Conservation (phyloP, 2,329 filamentous ascomycete genomes). For the Aspergillus sp. region DNA sequence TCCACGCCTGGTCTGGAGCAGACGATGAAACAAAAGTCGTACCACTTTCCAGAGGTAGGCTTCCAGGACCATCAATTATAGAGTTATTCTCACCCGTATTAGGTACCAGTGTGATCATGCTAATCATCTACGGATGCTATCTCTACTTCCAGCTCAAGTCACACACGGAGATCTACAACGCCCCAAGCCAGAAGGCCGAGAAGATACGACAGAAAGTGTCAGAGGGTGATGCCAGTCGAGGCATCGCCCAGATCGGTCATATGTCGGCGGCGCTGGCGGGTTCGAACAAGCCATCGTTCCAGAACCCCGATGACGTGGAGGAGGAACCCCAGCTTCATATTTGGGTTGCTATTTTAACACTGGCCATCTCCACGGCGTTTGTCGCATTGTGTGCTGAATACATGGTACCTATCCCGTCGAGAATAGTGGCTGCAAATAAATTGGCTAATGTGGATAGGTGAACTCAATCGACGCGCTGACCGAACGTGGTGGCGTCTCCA, state of each 20-base stretch:
- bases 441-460: constrained; percentile 31
- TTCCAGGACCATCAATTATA: not conserved
- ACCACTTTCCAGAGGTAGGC: constrained; percentile 34
- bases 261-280: constrained; percentile 53
- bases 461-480: constrained; percentile 59
- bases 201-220: constrained; percentile 51
- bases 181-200: constrained; percentile 73
- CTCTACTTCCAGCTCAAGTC: constrained; percentile 91
- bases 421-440: not conserved
- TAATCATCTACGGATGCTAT: constrained; percentile 80
- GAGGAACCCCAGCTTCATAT: constrained; percentile 75
- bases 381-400: constrained; percentile 75
- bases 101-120: constrained; percentile 70
- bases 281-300: constrained; percentile 46
- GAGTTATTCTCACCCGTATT: not conserved
- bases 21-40: constrained; percentile 29
- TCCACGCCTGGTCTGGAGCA: constrained; percentile 57
- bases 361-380: constrained; percentile 71
- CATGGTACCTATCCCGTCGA: constrained; percentile 44
- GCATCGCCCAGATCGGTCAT: constrained; percentile 55
- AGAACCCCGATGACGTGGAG: constrained; percentile 66
- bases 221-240: constrained; percentile 50
- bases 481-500: constrained; percentile 48
- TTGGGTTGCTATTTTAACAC: constrained; percentile 68
- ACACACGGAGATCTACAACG: constrained; percentile 76